Evolutionary conservation across 2,329 filamentous ascomycete genomes (phyloP).

Genomic region (Cladosporium velox): DNA sequence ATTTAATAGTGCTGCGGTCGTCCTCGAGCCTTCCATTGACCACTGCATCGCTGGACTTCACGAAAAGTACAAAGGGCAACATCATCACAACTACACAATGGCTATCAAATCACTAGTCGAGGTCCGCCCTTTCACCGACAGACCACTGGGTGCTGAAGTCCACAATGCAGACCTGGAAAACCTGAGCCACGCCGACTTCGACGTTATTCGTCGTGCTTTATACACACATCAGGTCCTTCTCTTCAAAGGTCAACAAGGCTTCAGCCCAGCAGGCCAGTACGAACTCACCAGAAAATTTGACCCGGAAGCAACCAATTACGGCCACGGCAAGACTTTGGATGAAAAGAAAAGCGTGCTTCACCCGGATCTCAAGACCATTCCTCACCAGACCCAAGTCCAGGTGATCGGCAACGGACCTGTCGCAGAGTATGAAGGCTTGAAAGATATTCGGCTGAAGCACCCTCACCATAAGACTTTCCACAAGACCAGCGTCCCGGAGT

Average conservation of each 20-base stretch:
- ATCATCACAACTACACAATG: background rate
- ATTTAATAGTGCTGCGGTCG: background rate
- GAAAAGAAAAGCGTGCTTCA: slow-evolving; percentile 67
- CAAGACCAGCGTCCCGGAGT: slow-evolving; percentile 60
- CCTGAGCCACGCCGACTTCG: slow-evolving; percentile 61
- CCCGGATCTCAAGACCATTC: slow-evolving; percentile 77
- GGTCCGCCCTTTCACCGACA: background rate
- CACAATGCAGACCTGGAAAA: slow-evolving; percentile 35
- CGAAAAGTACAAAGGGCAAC: background rate
- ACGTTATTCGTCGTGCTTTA: slow-evolving; percentile 63
- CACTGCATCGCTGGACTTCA: background rate
- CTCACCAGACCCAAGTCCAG: slow-evolving; percentile 77
- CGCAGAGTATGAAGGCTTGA: slow-evolving; percentile 68
- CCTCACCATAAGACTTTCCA: slow-evolving; percentile 80
- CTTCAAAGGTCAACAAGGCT: slow-evolving; percentile 65
- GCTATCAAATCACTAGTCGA: slow-evolving; percentile 6
- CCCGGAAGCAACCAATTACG: slow-evolving; percentile 64
- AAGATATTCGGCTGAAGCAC: slow-evolving; percentile 68
- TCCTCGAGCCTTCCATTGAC: background rate
- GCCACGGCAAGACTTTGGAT: slow-evolving; percentile 74
- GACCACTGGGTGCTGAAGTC: slow-evolving; percentile 33
- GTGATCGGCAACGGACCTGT: slow-evolving; percentile 77
- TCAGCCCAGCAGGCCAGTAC: slow-evolving; percentile 71
- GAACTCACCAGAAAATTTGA: slow-evolving; percentile 74
- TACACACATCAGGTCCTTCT: slow-evolving; percentile 70